Evolutionary conservation across 2,329 filamentous ascomycete species (phyloP), one percentile per base, ranked within the genome.

Genomic region (Alternaria panax): DNA sequence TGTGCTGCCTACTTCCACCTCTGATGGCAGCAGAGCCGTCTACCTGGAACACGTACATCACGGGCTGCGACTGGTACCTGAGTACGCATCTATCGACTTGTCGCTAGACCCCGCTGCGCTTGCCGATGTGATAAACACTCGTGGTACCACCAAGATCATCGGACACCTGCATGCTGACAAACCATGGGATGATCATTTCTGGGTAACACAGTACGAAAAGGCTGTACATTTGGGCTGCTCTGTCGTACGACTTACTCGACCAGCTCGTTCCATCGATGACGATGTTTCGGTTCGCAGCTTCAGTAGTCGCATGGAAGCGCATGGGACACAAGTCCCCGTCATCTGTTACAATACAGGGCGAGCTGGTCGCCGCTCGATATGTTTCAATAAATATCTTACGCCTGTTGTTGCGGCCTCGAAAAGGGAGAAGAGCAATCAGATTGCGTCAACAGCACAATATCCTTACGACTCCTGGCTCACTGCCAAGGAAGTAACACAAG

Each of bases 291-390:
- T 90, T 16, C 81, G 85, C 30, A 80, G 81, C 11, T 82, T 91
- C 27, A 84, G 84, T 58, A 80, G 83, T 34, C 79, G 81, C 16
- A 79, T 87, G 5, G 78, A 79, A 46, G 75, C 76, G 12, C 71
- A 83, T 3, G 75, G 79, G 0, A 79, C 79, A 0, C 77, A 79
- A 0, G 75, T 87, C 14, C 86, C 88, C 0, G 59, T 90, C 1
- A 86, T 89, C 22, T 83, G 85, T 9, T 90, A 88, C 76, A 91
- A 90, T 65, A 87, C 87, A 0, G 89, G 89, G 0, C 75, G 80
- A 7, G 76, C 86, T 5, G 90, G 90, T 0, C 83, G 88, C 41
- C 83, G 85, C 47, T 92, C 90, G 0, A 85, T 86, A 25, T 89
- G 85, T 62, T 88, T 90, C 75, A 92, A 92, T 65, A 83, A 83